These are phyloP conservation scores for Lindgomyces ingoldianus DNA, from an alignment of 495 filamentous ascomycete genomes.

Conservation along the genomic window DNA sequence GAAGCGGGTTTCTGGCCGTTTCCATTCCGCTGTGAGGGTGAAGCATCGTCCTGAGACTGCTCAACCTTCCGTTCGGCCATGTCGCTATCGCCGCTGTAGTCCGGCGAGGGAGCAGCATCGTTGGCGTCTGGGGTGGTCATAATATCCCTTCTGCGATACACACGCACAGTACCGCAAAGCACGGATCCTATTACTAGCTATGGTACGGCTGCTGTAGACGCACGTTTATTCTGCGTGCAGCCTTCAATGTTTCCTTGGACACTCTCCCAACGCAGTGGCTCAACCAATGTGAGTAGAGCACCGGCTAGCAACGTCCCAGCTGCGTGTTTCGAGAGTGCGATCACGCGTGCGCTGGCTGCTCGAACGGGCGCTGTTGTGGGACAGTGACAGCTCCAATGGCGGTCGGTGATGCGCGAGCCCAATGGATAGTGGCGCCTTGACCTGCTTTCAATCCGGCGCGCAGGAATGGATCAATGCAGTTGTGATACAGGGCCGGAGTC, in stretches of 20 bases:
- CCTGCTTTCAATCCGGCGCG: conserved; percentile 33
- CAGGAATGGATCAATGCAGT: conserved; percentile 38
- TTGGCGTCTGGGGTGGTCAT: conserved; percentile 56
- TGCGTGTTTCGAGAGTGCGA: conserved; percentile 38
- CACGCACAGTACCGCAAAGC: conserved; percentile 16
- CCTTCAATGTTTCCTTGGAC: conserved; percentile 38
- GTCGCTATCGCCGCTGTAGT: conserved; percentile 51
- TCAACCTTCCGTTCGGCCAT: conserved; percentile 58
- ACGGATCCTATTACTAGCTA: conserved; percentile 30
- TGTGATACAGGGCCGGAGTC: conserved; percentile 36
- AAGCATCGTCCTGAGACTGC: conserved; percentile 57
- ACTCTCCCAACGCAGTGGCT: conserved; percentile 21
- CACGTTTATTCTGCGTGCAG: conserved; percentile 42
- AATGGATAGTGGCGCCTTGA: conserved; percentile 23
- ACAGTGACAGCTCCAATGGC: conserved; percentile 28
- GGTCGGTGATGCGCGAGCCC: conserved; percentile 1
- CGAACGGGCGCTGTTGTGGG: conserved; percentile 35
- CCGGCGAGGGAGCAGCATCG: conserved; percentile 53
- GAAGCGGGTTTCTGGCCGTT: conserved; percentile 59
- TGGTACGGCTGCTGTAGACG: conserved; percentile 31
- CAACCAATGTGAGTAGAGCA: conserved; percentile 26
- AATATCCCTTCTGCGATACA: conserved; percentile 42
- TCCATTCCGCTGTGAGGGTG: conserved; percentile 47
- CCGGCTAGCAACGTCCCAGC: conserved; percentile 31
- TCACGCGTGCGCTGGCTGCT: conserved; percentile 39